A percentile compares a stretch with the other conserved stretches of the same genome.
These are phyloP conservation scores for Brasilioporus rufonigricans DNA, from an alignment of 768 basidiomycete species.

Conservation along the genomic window DNA sequence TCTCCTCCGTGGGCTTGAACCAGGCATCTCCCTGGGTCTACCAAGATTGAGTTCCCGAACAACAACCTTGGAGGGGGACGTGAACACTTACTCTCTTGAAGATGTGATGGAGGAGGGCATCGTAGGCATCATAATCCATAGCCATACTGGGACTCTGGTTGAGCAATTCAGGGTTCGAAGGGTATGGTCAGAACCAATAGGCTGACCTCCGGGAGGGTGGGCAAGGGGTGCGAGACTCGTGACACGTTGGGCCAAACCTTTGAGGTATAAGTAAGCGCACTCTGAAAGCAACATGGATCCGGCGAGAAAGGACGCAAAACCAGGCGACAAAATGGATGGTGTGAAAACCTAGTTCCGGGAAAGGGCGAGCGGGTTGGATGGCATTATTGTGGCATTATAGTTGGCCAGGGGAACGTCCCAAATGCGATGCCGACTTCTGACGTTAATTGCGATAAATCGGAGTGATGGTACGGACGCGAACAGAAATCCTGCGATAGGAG, in stretches of 20 bases:
- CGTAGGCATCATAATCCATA: constrained; percentile 69
- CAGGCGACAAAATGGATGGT: background rate
- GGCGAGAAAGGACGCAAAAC: background rate
- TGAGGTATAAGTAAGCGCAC: constrained; percentile 22
- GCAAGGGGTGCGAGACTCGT: background rate
- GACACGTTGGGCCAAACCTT: background rate
- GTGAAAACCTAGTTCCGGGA: constrained; percentile 10
- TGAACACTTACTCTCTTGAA: constrained; percentile 59
- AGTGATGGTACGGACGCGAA: constrained; percentile 4
- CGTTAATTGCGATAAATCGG: constrained; percentile 20
- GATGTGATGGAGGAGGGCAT: constrained; percentile 77
- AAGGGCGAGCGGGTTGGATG: background rate
- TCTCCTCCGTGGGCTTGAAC: constrained; percentile 85
- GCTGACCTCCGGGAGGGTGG: background rate
- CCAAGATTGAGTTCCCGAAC: background rate
- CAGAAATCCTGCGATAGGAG: constrained; percentile 3
- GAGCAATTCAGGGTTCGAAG: background rate
- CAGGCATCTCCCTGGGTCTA: constrained; percentile 82
- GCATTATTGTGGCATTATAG: background rate
- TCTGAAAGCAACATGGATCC: background rate
- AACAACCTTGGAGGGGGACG: background rate
- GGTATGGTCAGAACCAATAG: background rate
- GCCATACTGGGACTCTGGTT: constrained; percentile 17
- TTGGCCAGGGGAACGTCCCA: background rate
- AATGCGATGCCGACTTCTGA: constrained; percentile 12